Evolutionary conservation across 768 basidiomycete genomes (phyloP).

Genomic region (Baorangia bicolor): DNA sequence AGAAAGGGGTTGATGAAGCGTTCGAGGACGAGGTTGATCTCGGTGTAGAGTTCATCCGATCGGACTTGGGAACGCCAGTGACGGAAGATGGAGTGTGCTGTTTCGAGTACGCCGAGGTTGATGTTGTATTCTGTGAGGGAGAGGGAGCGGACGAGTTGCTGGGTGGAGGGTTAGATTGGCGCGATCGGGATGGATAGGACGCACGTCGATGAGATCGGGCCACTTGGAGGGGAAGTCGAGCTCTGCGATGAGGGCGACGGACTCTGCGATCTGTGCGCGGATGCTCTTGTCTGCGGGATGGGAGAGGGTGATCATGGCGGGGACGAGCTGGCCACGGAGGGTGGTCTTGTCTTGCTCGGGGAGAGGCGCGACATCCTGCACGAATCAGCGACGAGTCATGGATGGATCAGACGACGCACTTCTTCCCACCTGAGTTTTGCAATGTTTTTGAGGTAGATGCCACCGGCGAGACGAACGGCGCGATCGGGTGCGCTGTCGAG

Average conservation of each 20-base stretch:
- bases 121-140: slow-evolving; percentile 78
- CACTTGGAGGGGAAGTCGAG: slow-evolving; percentile 90
- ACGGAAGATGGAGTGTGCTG: slow-evolving; percentile 93
- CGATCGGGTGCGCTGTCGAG: slow-evolving; percentile 64
- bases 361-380: slow-evolving; percentile 71
- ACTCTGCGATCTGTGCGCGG: slow-evolving; percentile 87
- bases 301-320: slow-evolving; percentile 88
- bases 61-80: slow-evolving; percentile 92
- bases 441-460: slow-evolving; percentile 91
- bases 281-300: slow-evolving; percentile 67
- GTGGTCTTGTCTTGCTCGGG: slow-evolving; percentile 67
- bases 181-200: slow-evolving; percentile 32
- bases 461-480: slow-evolving; percentile 76
- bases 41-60: slow-evolving; percentile 80
- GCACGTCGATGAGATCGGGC: slow-evolving; percentile 86
- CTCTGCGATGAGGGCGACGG: slow-evolving; percentile 87
- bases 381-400: neutral
- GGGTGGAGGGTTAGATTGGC: slow-evolving; percentile 13
- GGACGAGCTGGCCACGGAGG: slow-evolving; percentile 77
- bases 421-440: slow-evolving; percentile 88
- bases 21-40: slow-evolving; percentile 87
- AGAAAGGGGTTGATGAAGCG: slow-evolving; percentile 86
- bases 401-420: slow-evolving; percentile 43
- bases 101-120: slow-evolving; percentile 89
- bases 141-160: slow-evolving; percentile 90